A percentile compares a stretch with the other conserved stretches of the same genome.
These are phyloP conservation scores for Colletotrichum paranaense DNA, from an alignment of 2,329 filamentous ascomycete genomes.

Conservation along the genomic window DNA sequence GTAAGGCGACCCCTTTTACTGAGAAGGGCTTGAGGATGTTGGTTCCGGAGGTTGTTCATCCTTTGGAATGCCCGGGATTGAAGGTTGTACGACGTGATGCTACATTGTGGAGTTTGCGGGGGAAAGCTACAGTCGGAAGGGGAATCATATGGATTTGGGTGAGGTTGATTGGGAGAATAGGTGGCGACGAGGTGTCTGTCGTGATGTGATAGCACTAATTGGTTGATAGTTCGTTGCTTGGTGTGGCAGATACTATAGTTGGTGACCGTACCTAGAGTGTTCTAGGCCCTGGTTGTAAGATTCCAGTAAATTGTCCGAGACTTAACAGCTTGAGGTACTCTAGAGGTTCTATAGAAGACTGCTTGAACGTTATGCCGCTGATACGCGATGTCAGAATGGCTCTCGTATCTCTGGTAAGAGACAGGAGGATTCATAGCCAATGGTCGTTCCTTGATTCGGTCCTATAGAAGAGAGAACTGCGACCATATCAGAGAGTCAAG, in stretches of 20 bases:
- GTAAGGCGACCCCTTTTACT: background rate
- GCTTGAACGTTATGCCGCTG: background rate
- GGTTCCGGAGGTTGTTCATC: background rate
- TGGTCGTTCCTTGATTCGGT: background rate
- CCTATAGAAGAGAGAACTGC: background rate
- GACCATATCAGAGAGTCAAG: background rate
- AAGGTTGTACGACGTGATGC: background rate
- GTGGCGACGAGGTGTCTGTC: background rate
- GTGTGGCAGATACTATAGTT: background rate
- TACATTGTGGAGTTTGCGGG: background rate
- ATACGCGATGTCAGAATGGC: background rate
- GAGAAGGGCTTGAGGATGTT: background rate
- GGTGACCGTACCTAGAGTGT: background rate
- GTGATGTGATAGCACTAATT: background rate
- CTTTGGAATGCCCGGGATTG: background rate
- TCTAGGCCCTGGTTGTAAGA: background rate
- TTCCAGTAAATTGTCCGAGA: background rate
- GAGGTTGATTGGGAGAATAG: background rate
- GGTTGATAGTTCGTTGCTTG: background rate
- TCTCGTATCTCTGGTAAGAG: background rate
- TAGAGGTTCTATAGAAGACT: background rate
- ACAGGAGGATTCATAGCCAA: background rate
- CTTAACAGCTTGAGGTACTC: background rate
- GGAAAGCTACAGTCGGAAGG: background rate
- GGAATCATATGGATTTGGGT: constrained; percentile 14